Evolutionary conservation across 2,329 filamentous ascomycete genomes (phyloP).

Genomic region (Hymenoscyphus scutula): DNA sequence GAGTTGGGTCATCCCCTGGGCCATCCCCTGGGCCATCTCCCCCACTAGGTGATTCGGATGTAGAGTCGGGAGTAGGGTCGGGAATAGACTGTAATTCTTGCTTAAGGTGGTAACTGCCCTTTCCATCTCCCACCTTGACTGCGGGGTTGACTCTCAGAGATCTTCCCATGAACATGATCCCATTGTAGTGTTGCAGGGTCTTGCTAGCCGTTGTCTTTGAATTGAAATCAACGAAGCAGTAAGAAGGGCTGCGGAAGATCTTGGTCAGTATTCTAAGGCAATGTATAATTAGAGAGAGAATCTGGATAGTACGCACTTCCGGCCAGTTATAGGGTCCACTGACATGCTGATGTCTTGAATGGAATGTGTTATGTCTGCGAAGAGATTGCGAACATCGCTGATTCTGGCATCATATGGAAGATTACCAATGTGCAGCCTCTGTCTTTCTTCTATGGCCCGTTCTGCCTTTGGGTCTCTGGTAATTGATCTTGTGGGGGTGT

Average conservation of each 20-base stretch:
- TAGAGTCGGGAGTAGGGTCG: not conserved
- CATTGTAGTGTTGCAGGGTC: constrained; percentile 57
- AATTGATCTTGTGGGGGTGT: constrained; percentile 5
- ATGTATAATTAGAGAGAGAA: no score
- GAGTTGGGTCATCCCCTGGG: not conserved
- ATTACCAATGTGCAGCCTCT: constrained; percentile 52
- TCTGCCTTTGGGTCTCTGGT: constrained; percentile 13
- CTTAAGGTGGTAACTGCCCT: constrained; percentile 14
- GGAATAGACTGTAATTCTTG: not conserved
- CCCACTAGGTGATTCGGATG: not conserved
- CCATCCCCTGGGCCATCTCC: not conserved
- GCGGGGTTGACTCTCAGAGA: constrained; percentile 64
- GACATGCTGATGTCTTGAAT: constrained; percentile 64
- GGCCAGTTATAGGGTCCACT: constrained; percentile 63
- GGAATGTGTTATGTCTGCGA: constrained; percentile 41
- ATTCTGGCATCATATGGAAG: constrained; percentile 53
- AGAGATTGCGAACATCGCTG: constrained; percentile 48
- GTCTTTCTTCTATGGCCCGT: constrained; percentile 29
- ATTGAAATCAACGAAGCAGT: constrained; percentile 70
- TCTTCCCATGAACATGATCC: constrained; percentile 54
- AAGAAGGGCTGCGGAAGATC: constrained; percentile 49
- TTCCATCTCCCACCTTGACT: constrained; percentile 37
- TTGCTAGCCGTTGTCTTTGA: constrained; percentile 54
- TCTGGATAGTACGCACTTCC: constrained; percentile 44
- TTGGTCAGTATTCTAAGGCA: no score